Evolutionary conservation across 129 eudicot species (phyloP), one percentile per base, ranked within the genome.

Genomic region (Saussurea involucrata): DNA sequence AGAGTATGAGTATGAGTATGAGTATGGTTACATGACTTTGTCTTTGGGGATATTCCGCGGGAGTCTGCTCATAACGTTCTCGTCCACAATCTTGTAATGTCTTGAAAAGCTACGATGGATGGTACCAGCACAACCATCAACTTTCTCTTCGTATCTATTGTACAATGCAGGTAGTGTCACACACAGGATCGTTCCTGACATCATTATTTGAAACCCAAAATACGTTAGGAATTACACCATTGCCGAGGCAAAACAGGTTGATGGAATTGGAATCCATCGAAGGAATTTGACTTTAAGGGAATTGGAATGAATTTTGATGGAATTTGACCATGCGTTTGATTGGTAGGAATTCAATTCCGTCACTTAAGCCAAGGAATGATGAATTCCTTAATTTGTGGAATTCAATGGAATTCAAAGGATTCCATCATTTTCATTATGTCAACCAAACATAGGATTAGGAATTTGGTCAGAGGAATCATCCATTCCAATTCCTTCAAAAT

Each of bases 101-200:
- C 81, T 88, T 8, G 98, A 91, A 82, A 93, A 78, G 68, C 83
- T 80, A 63, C 72, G 82, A 71, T 86, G 96, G 78, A 95, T 83
- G 34, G 81, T 61, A 78, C 96, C 97, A 36, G 86, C 93, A 80
- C 80, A 87, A 0, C 81, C 74, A 73, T 90, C 97, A 60, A 95
- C 88, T 58, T 24, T 83, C 22, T 84, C 87, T 86, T 88, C 88
- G 61, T 85, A 92, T 87, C 78, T 88, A 79, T 87, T 89, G 82
- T 90, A 95, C 83, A 95, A 83, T 12, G 96, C 99, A 20, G 99
- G 97, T 72, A 95, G 42, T 36, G 96, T 92, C 44, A 90, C 86
- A 2, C 85, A 90, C 25, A 92, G 53, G 69, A 95, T 87, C 27
- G 87, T 87, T 66, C 97, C 99, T 95, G 93, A 25, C 4, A 74